These are phyloP conservation scores for Dentipellis fragilis DNA, from an alignment of 768 basidiomycete species.

Conservation along the genomic window DNA sequence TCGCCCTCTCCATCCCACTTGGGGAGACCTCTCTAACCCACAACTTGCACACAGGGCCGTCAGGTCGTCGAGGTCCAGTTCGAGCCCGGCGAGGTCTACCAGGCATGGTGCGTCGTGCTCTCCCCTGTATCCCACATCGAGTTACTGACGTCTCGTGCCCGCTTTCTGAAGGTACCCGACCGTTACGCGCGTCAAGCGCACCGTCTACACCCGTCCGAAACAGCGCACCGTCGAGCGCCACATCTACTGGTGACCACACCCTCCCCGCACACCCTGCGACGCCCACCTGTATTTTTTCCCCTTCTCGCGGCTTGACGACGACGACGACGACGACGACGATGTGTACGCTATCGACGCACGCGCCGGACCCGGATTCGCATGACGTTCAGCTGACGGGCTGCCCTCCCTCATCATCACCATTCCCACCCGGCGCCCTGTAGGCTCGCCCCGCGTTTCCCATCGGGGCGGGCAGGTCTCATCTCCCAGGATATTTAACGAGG, in stretches of 20 bases:
- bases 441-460: neutral
- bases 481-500: neutral
- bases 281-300: neutral
- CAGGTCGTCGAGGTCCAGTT: constrained; percentile 79
- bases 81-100: constrained; percentile 55
- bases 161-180: constrained; percentile 51
- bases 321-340: neutral
- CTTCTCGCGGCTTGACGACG: constrained; percentile 2
- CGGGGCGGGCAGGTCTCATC: neutral
- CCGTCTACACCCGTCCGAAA: constrained; percentile 40
- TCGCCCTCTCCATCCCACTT: constrained; percentile 8
- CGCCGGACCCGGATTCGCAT: neutral
- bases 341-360: neutral
- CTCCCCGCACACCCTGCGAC: neutral
- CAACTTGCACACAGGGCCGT: constrained; percentile 44
- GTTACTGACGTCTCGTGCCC: constrained; percentile 4
- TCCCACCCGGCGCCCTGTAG: neutral
- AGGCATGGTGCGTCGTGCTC: constrained; percentile 41
- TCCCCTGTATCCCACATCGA: too few relatives aligned
- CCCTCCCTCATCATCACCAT: neutral
- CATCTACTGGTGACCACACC: constrained; percentile 50
- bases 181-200: constrained; percentile 69
- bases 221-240: constrained; percentile 61
- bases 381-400: neutral
- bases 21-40: neutral